Percentiles rank a stretch among this genome's conserved stretches.
These are phyloP conservation scores for Diutina mesorugosa DNA, from an alignment of 1,139 yeast genomes.

Conservation along the genomic window DNA sequence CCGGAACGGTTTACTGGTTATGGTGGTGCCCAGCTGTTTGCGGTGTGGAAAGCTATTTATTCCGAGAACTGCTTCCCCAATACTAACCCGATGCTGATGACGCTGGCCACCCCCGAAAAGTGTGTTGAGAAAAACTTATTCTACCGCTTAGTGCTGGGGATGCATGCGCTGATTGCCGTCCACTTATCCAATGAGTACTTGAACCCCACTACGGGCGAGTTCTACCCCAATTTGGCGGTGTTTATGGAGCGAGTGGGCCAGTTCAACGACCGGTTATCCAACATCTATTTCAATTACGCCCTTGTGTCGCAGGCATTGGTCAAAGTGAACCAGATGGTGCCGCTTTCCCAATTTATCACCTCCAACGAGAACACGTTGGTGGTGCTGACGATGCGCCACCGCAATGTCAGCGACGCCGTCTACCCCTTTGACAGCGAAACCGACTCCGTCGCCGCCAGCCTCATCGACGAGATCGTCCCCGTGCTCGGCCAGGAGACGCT, in stretches of 20 bases:
- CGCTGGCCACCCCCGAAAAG: conserved; percentile 28
- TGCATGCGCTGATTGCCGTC: conserved; percentile 93
- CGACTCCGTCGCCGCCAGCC: conserved; percentile 3
- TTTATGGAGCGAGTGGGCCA: conserved; percentile 87
- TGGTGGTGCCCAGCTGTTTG: conserved; percentile 82
- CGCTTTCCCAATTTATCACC: conserved; percentile 16
- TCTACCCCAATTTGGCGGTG: conserved; percentile 71
- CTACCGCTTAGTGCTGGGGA: conserved; percentile 76
- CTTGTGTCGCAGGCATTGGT: conserved; percentile 71
- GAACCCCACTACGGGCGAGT: conserved; percentile 40
- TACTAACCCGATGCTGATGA: conserved; percentile 27
- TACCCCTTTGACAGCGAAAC: conserved; percentile 17
- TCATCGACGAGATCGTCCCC: background rate
- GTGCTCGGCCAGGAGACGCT: conserved; percentile 19
- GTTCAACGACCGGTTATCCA: conserved; percentile 78
- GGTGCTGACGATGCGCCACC: background rate
- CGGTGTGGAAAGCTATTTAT: conserved; percentile 89
- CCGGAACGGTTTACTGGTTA: conserved; percentile 97
- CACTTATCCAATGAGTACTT: conserved; percentile 83
- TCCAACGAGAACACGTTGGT: conserved; percentile 14
- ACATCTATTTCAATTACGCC: conserved; percentile 87
- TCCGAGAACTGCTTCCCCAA: conserved; percentile 79
- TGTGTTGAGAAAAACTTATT: conserved; percentile 83
- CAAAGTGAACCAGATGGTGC: conserved; percentile 31
- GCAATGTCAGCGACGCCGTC: conserved; percentile 26